These are phyloP conservation scores for Ophiostoma himal-ulmi DNA, from an alignment of 2,329 filamentous ascomycete genomes.

Conservation along the genomic window DNA sequence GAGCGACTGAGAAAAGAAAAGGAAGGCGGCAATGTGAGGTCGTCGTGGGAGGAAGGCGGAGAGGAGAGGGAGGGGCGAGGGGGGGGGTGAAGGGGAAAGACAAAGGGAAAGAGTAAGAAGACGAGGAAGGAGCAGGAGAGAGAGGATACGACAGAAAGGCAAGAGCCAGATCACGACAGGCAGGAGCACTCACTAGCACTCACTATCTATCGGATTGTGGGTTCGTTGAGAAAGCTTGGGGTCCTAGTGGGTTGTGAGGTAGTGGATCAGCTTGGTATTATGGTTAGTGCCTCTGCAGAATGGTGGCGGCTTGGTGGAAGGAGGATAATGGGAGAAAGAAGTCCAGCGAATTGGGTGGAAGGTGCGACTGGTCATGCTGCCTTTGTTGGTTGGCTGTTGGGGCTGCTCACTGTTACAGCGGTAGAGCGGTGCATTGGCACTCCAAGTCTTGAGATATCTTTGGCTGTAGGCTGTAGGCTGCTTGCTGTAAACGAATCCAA, in stretches of 20 bases:
- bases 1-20: neutral
- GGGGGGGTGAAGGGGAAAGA: neutral
- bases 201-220: neutral
- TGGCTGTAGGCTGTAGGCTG: neutral
- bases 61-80: neutral
- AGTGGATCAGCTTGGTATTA: neutral
- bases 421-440: neutral
- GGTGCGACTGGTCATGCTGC: neutral
- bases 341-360: slow-evolving; percentile 22
- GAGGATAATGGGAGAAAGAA: slow-evolving; percentile 10
- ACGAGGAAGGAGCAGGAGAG: neutral
- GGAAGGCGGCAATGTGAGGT: neutral
- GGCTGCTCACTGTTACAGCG: neutral
- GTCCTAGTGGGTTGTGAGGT: neutral
- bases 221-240: neutral
- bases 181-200: neutral
- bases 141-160: neutral
- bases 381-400: neutral
- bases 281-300: neutral
- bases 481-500: neutral
- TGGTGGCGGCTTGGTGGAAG: neutral
- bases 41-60: neutral
- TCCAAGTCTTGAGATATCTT: too few relatives aligned
- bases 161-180: slow-evolving; percentile 4
- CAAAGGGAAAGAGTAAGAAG: neutral